phyloP scores from a whole-genome alignment of 2,329 filamentous ascomycete species.

The Sarocladium strictum region DNA sequence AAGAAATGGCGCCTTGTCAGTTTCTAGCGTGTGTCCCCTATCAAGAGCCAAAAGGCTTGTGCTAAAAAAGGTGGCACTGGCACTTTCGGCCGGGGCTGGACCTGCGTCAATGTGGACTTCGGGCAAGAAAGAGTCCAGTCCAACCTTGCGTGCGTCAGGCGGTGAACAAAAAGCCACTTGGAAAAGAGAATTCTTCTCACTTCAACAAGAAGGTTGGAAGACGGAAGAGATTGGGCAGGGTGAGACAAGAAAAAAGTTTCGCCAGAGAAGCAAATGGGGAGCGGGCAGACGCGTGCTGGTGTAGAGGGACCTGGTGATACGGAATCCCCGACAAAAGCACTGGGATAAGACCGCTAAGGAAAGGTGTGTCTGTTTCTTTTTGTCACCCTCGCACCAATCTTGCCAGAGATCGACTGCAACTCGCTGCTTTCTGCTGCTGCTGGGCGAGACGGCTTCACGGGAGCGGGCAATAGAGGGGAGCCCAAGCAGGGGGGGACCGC shows the following conservation, averaged over 20 bases:
- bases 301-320: background rate
- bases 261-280: background rate
- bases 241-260: background rate
- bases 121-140: background rate
- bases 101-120: background rate
- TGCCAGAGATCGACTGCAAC: background rate
- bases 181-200: background rate
- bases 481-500: constrained; percentile 2
- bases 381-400: background rate
- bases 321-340: background rate
- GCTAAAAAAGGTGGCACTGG: background rate
- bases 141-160: background rate
- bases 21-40: background rate
- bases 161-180: background rate
- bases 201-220: background rate
- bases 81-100: background rate
- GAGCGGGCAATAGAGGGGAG: constrained; percentile 5
- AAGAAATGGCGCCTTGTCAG: background rate
- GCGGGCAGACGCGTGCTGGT: background rate
- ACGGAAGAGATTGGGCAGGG: background rate
- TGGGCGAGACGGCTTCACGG: constrained; percentile 6
- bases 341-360: background rate
- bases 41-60: background rate
- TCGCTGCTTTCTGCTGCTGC: background rate
- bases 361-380: background rate